phyloP scores from a whole-genome alignment of 2,329 filamentous ascomycete species.

The Fusarium oligoseptatum region DNA sequence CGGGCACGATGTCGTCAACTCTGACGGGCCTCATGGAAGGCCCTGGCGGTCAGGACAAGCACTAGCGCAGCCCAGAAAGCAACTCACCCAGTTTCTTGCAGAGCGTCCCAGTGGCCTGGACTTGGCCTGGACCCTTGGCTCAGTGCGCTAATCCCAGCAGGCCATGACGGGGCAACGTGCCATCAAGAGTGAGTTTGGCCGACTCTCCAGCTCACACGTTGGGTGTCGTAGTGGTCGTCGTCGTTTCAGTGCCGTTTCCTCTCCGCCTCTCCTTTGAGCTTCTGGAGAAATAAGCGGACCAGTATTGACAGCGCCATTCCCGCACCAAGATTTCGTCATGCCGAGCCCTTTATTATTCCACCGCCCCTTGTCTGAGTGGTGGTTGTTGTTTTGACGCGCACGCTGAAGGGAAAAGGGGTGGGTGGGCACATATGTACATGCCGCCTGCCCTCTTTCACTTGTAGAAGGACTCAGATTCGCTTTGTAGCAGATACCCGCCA shows the following conservation, averaged over 20 bases:
- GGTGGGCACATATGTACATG: conserved; percentile 13
- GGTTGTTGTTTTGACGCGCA: conserved; percentile 12
- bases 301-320: conserved; percentile 31
- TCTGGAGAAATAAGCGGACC: conserved; percentile 3
- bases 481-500: not conserved
- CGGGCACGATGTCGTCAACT: conserved; percentile 9
- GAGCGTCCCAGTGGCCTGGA: conserved; percentile 10
- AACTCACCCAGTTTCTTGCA: conserved; percentile 8
- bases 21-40: conserved; percentile 10
- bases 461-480: not conserved
- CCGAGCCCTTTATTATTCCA: conserved; percentile 31
- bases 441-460: not conserved
- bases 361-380: conserved; percentile 20
- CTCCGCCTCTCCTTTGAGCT: not conserved
- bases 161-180: conserved; percentile 6
- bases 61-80: conserved; percentile 19
- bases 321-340: conserved; percentile 38
- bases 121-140: conserved; percentile 32
- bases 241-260: conserved; percentile 12
- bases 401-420: conserved; percentile 18
- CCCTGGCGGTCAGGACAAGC: conserved; percentile 30
- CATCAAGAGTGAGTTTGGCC: conserved; percentile 7
- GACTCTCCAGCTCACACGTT: conserved; percentile 19
- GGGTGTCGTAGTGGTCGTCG: conserved; percentile 15
- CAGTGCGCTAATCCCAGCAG: conserved; percentile 4